Percentiles rank a stretch among this genome's conserved stretches.
These are phyloP conservation scores for Saccharata proteae DNA, from an alignment of 2,329 filamentous ascomycete genomes.

Conservation along the genomic window DNA sequence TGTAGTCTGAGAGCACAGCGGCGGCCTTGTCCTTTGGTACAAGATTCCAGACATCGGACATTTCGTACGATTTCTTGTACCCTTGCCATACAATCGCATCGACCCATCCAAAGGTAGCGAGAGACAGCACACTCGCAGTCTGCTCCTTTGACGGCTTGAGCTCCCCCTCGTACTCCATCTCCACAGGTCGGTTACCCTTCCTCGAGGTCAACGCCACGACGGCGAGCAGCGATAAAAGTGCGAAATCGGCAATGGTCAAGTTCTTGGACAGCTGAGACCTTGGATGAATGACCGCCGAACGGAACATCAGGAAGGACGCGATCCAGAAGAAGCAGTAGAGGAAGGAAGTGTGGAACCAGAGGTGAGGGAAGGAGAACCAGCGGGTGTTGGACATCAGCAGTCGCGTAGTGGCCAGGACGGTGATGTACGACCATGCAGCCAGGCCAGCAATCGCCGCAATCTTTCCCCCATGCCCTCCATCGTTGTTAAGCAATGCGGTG, in stretches of 20 bases:
- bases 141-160: slow-evolving; percentile 81
- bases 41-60: slow-evolving; percentile 85
- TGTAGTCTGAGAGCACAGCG: slow-evolving; percentile 66
- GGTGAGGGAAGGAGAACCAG: slow-evolving; percentile 53
- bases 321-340: slow-evolving; percentile 80
- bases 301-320: slow-evolving; percentile 63
- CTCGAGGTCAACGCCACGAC: slow-evolving; percentile 68
- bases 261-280: slow-evolving; percentile 48
- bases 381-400: slow-evolving; percentile 49
- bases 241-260: slow-evolving; percentile 63
- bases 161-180: slow-evolving; percentile 79
- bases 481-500: slow-evolving; percentile 46
- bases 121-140: slow-evolving; percentile 74
- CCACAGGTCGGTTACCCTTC: slow-evolving; percentile 81
- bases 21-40: slow-evolving; percentile 79
- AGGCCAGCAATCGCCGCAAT: slow-evolving; percentile 49
- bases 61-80: slow-evolving; percentile 71
- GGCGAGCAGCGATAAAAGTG: slow-evolving; percentile 60
- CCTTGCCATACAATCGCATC: slow-evolving; percentile 82
- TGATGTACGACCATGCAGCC: slow-evolving; percentile 67
- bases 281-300: slow-evolving; percentile 72
- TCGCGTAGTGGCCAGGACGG: slow-evolving; percentile 60
- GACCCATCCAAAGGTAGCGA: slow-evolving; percentile 82
- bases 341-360: slow-evolving; percentile 88
- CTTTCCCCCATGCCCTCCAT: slow-evolving; percentile 1